phyloP scores from a whole-genome alignment of 495 filamentous ascomycete species.

The Penicillium arizonense region DNA sequence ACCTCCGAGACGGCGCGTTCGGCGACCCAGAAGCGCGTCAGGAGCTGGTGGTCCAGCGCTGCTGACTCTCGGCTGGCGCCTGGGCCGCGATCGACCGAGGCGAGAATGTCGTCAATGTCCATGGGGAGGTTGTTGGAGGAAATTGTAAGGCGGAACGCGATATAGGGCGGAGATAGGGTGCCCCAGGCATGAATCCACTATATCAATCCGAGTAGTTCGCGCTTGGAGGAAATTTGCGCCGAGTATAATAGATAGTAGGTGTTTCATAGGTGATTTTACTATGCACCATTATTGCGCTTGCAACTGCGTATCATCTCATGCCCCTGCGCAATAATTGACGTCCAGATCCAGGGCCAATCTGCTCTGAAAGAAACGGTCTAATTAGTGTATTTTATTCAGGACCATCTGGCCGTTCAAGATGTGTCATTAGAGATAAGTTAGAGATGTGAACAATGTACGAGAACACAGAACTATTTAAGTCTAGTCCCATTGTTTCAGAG shows the following conservation, averaged over 20 bases:
- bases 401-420: not conserved
- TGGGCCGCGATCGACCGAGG: conserved; percentile 66
- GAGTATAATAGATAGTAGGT: too few species aligned
- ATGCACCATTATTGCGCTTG: too few species aligned
- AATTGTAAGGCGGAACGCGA: conserved; percentile 16
- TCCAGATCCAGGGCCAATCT: not conserved
- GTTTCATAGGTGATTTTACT: too few species aligned
- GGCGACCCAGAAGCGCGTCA: conserved; percentile 90
- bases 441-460: not conserved
- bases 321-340: not conserved
- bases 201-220: not conserved
- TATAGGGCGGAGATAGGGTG: conserved; percentile 9
- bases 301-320: too few species aligned
- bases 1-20: conserved; percentile 88
- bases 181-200: conserved; percentile 4
- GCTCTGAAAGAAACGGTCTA: not conserved
- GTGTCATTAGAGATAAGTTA: conserved; percentile 1
- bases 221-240: not conserved
- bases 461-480: not conserved
- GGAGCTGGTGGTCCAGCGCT: conserved; percentile 77
- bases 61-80: conserved; percentile 53
- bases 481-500: not conserved
- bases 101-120: conserved; percentile 90
- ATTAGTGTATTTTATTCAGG: not conserved
- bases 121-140: conserved; percentile 37